phyloP scores from a whole-genome alignment of 2,329 filamentous ascomycete species.

The Penicillium sp. region DNA sequence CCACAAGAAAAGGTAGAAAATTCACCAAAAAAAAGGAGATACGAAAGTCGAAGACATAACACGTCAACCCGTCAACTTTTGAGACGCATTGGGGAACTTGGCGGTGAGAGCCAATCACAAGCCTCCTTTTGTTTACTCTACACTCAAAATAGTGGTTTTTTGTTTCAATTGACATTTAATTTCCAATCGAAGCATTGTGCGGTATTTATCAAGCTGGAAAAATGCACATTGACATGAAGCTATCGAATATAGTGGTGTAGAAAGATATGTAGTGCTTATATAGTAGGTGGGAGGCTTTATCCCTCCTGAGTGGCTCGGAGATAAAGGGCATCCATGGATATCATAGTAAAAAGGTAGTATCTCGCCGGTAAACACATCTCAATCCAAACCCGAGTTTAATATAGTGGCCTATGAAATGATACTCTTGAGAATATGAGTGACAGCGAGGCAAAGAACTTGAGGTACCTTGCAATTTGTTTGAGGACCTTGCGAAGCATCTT shows the following conservation, averaged over 20 bases:
- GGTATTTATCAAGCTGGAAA: neutral
- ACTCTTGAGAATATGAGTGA: neutral
- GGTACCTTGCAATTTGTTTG: neutral
- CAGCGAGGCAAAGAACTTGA: neutral
- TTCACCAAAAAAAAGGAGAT: constrained; percentile 18
- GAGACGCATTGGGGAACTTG: constrained; percentile 20
- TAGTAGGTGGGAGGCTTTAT: neutral
- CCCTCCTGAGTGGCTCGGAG: neutral
- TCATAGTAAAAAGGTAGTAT: neutral
- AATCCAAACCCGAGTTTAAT: neutral
- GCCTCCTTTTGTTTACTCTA: constrained; percentile 8
- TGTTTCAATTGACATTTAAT: neutral
- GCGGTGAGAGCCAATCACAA: constrained; percentile 29
- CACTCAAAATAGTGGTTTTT: neutral
- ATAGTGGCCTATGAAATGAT: neutral
- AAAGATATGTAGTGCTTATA: neutral
- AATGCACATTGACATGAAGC: neutral
- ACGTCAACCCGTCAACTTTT: constrained; percentile 11
- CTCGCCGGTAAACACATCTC: neutral
- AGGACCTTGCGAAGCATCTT: neutral
- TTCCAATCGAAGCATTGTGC: neutral
- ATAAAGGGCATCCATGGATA: neutral
- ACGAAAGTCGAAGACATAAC: constrained; percentile 8
- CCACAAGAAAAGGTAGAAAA: constrained; percentile 11
- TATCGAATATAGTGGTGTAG: neutral